Base-by-base conservation (phyloP, 2,329 filamentous ascomycete genomes). In the Clonostachys chloroleuca region DNA sequence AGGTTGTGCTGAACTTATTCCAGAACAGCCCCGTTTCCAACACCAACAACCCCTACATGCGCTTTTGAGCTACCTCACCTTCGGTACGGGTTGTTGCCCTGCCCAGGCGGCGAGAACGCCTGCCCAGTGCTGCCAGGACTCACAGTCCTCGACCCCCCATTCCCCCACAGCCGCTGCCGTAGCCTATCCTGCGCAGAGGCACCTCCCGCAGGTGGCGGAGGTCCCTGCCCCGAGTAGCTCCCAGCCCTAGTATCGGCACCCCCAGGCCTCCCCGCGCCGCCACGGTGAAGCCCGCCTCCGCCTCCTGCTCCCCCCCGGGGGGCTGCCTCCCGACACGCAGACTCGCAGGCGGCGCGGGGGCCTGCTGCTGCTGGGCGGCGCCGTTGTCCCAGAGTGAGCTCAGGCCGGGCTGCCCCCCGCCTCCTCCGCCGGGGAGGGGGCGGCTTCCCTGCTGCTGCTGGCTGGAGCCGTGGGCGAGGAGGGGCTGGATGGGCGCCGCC, bases 111-210 rank as follows among this genome's bases (percentile, higher is more conserved):
- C 51, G 76, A 79, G 6, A 76, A 74, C 5, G 70, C 69, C 46
- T 66, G 59, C 12, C 51, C 55, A 37, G 56, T 52, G 16, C 65
- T 61, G 20, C 69, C 69, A 9, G 82, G 80, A 53, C 81, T 85
- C 43, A 73, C 72, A 40, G 78, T 79, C 54, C 78, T 74, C 18
- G 79, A 67, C 6, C 74, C 75, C 33, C 80, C 83, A 76, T 74
- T 74, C 36, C 80, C 83, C 76, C 90, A 90, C 42, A 96, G 69
- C 51, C 89, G 74, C 58, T 91, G 89, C 61, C 90, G 89, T 56
- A 96, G 72, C 55, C 89, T 77, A 57, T 95, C 89, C 68, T 95
- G 89, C 44, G 90, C 90, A 17, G 84, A 82, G 34, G 74, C 74
- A 4, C 74, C 70, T 37, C 60, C 60, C 44, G 24, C 24, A 30